phyloP scores from a whole-genome alignment of 2,329 filamentous ascomycete species.

The Xylaria sp. region DNA sequence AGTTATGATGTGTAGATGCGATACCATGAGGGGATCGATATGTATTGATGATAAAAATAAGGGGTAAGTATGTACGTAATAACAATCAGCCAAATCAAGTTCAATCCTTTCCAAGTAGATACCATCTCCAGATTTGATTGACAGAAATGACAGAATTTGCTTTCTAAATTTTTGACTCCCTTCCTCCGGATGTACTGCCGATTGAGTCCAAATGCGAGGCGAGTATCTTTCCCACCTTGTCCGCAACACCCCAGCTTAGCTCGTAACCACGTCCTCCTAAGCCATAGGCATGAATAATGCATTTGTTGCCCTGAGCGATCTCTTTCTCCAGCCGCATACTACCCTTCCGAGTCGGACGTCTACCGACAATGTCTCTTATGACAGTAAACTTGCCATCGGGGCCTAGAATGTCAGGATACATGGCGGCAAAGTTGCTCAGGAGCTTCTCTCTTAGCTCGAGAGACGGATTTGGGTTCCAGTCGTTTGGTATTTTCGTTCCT shows the following conservation, averaged over 20 bases:
- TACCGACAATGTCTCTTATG: slow-evolving; percentile 58
- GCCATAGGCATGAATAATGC: slow-evolving; percentile 67
- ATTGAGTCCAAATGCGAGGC: slow-evolving; percentile 36
- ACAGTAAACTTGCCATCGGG: slow-evolving; percentile 49
- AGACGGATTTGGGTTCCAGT: slow-evolving; percentile 65
- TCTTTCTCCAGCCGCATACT: slow-evolving; percentile 67
- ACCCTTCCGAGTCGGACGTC: slow-evolving; percentile 58
- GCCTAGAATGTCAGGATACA: slow-evolving; percentile 47
- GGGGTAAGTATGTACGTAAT: background rate
- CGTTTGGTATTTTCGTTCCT: slow-evolving; percentile 70
- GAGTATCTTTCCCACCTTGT: slow-evolving; percentile 59
- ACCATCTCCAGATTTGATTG: background rate
- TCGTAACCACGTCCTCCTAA: slow-evolving; percentile 71
- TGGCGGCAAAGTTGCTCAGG: slow-evolving; percentile 52
- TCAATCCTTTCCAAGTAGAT: too few species aligned
- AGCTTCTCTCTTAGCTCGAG: slow-evolving; percentile 59
- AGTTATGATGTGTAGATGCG: slow-evolving; percentile 15
- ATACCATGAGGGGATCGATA: too few species aligned
- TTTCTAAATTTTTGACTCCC: slow-evolving; percentile 22
- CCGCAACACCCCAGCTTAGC: slow-evolving; percentile 69
- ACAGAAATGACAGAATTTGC: background rate
- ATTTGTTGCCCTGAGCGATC: slow-evolving; percentile 44
- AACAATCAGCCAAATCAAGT: background rate
- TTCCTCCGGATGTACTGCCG: background rate
- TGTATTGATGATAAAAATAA: background rate